phyloP scores from a whole-genome alignment of 2,329 filamentous ascomycete species.

The Penicillium palitans region DNA sequence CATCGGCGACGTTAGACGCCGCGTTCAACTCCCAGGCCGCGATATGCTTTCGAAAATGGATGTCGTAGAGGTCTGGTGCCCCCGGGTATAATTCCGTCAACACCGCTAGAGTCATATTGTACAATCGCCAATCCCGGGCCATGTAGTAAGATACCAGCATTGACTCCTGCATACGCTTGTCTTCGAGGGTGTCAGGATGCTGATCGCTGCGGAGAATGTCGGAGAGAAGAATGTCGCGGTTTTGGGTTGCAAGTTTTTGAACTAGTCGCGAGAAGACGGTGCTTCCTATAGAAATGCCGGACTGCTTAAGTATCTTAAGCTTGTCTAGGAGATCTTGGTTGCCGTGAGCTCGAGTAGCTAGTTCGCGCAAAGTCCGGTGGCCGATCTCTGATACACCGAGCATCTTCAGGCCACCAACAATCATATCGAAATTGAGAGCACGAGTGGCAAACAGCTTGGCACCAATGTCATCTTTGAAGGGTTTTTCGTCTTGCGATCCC shows the following conservation, averaged over 20 bases:
- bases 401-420: conserved; percentile 67
- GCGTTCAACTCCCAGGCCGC: conserved; percentile 33
- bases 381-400: conserved; percentile 73
- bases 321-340: conserved; percentile 58
- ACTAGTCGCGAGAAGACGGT: conserved; percentile 68
- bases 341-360: conserved; percentile 65
- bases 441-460: conserved; percentile 80
- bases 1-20: conserved; percentile 42
- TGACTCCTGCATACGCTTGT: conserved; percentile 54
- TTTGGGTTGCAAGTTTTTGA: conserved; percentile 60
- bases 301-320: conserved; percentile 60
- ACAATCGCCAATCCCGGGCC: conserved; percentile 52
- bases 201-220: conserved; percentile 60
- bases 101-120: conserved; percentile 58
- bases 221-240: conserved; percentile 55
- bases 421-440: conserved; percentile 70
- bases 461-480: conserved; percentile 67
- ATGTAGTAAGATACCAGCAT: conserved; percentile 56
- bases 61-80: conserved; percentile 34
- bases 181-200: conserved; percentile 64
- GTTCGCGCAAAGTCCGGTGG: conserved; percentile 72
- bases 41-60: conserved; percentile 44
- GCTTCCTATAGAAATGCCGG: conserved; percentile 62
- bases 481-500: conserved; percentile 38
- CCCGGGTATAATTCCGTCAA: conserved; percentile 44